These are phyloP conservation scores for Fragilaria radians DNA, from an alignment of 108 stramenopile species.

Conservation along the genomic window DNA sequence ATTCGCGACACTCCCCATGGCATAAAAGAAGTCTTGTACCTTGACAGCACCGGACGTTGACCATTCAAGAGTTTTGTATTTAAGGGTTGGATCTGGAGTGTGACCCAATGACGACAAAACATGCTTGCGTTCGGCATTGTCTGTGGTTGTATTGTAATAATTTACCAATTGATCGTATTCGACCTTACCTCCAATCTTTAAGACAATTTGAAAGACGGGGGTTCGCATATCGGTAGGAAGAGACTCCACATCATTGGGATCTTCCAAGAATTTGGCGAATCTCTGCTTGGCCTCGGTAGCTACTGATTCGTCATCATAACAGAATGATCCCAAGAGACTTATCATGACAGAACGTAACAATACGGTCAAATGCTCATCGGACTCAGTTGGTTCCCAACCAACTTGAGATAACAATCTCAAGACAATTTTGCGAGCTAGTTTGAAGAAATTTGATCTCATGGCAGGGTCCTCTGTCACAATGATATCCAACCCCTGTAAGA, in stretches of 20 bases:
- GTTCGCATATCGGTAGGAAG: slow-evolving; percentile 87
- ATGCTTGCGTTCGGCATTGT: slow-evolving; percentile 80
- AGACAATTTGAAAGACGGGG: slow-evolving; percentile 83
- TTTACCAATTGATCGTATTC: slow-evolving; percentile 79
- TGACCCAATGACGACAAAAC: slow-evolving; percentile 70
- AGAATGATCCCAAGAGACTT: slow-evolving; percentile 68
- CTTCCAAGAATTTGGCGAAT: slow-evolving; percentile 61
- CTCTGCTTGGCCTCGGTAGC: slow-evolving; percentile 69
- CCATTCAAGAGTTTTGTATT: slow-evolving; percentile 83
- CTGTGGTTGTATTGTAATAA: slow-evolving; percentile 57
- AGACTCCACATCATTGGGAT: slow-evolving; percentile 57
- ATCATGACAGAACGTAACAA: slow-evolving; percentile 87
- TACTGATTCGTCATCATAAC: slow-evolving; percentile 69
- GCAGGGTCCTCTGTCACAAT: slow-evolving; percentile 65
- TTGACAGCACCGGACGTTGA: slow-evolving; percentile 87
- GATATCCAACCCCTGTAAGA: slow-evolving; percentile 65
- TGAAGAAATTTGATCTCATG: slow-evolving; percentile 48
- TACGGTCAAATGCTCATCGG: slow-evolving; percentile 80
- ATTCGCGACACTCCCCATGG: slow-evolving; percentile 73
- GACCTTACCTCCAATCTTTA: slow-evolving; percentile 74
- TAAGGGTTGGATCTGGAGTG: slow-evolving; percentile 57
- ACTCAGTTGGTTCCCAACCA: slow-evolving; percentile 78
- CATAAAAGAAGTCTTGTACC: slow-evolving; percentile 97
- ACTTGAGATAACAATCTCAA: slow-evolving; percentile 48
- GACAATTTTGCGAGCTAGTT: slow-evolving; percentile 62